These are phyloP conservation scores for Sabuloglossum arenarium DNA, from an alignment of 495 filamentous ascomycete genomes.

Conservation along the genomic window DNA sequence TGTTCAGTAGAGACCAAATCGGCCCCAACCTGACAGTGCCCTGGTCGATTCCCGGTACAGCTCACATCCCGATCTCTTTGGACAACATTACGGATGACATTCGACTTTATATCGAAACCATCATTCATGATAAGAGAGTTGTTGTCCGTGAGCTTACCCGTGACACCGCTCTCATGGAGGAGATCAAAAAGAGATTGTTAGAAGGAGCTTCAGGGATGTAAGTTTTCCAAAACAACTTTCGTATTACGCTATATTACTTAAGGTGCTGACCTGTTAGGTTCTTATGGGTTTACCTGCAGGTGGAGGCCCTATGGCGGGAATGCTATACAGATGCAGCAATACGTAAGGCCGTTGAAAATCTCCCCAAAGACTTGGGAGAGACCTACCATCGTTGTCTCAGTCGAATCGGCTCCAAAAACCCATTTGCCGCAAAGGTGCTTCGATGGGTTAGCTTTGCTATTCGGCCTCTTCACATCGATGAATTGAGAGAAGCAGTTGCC, in stretches of 20 bases:
- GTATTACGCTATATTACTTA: background rate
- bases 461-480: constrained; percentile 16
- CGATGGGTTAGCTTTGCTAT: constrained; percentile 16
- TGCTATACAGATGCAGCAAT: constrained; percentile 11
- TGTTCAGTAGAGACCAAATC: too few relatives aligned
- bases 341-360: constrained; percentile 6
- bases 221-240: background rate
- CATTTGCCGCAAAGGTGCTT: background rate
- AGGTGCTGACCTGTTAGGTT: constrained; percentile 10
- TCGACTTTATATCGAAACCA: constrained; percentile 10
- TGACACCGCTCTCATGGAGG: constrained; percentile 7
- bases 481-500: constrained; percentile 18
- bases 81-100: constrained; percentile 12
- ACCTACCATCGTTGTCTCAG: constrained; percentile 11
- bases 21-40: too few relatives aligned
- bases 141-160: constrained; percentile 9
- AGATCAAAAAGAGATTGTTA: constrained; percentile 6
- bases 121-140: constrained; percentile 10
- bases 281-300: constrained; percentile 15
- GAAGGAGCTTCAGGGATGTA: constrained; percentile 12
- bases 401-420: background rate
- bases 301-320: constrained; percentile 15
- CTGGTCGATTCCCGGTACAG: background rate
- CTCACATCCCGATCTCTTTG: constrained; percentile 11
- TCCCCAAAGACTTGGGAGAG: constrained; percentile 14